Base-by-base conservation (phyloP, 2,329 filamentous ascomycete genomes). In the Paecilomyces formosus region DNA sequence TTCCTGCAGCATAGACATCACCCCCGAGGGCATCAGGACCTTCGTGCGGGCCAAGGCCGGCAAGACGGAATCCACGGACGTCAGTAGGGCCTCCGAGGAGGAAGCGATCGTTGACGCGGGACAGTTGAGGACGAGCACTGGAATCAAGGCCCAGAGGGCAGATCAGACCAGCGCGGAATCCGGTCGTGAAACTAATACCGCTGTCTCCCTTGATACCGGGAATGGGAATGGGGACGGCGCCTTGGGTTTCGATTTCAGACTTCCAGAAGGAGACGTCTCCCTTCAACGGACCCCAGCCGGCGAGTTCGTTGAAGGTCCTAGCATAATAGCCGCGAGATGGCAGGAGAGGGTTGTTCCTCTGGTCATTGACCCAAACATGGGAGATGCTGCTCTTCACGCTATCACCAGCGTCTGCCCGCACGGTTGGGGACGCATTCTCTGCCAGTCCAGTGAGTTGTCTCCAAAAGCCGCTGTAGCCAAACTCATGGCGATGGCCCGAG, bases 181-280 rank as follows among this genome's bases (percentile, higher is more conserved):
- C 90, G 15, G 85, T 89, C 3, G 90, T 93, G 58, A 99, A 81
- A 11, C 90, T 93, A 58, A 96, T 81, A 26, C 92, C 91, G 49
- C 87, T 90, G 60, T 85, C 82, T 26, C 85, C 85, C 63, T 81
- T 75, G n/a, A 87, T 72, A 1, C 87, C 86, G 0, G 89, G 88
- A 13, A 94, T 76, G 0, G 86, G 80, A 22, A 97, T 79, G 0
- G 92, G 87, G 1, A 93, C 60, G 2, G 91, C 91, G 58, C 85
- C 85, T 61, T 90, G 86, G 1, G 90, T 80, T 73, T 97, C 93
- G 15, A 93, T 68, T 72, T 97, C 92, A n/a, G 87, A 86, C 76
- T 96, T 99, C 73, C 86, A 90, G 74, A 97, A 97, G n/a, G 89
- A 87, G 1, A 96, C 92, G 67, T 97, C 94, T 45, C 94, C 94